Evolutionary conservation across 2,329 filamentous ascomycete species (phyloP).

Genomic region (Aspergillus pseudonomiae): DNA sequence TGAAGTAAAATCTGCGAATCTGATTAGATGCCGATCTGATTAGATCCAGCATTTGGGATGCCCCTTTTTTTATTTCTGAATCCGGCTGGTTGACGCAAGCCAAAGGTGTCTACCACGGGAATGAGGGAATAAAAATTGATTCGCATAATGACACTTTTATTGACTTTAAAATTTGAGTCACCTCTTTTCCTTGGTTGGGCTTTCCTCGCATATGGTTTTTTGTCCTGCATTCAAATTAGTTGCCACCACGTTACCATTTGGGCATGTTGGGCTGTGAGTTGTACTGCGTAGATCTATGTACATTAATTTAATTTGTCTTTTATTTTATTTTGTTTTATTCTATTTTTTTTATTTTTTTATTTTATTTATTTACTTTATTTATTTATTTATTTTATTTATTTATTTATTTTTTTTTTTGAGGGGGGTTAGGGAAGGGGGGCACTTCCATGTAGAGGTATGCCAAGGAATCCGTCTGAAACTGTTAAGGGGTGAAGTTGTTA

Average conservation of each 20-base stretch:
- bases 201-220: not conserved
- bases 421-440: not conserved
- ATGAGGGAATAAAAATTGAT: not conserved
- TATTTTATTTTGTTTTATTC: not conserved
- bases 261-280: not conserved
- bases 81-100: not conserved
- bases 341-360: no score
- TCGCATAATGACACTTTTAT: not conserved
- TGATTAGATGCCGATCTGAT: constrained; percentile 26
- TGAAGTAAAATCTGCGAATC: constrained; percentile 10
- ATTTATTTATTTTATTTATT: no score
- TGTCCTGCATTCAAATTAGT: not conserved
- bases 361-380: no score
- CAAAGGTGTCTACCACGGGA: not conserved
- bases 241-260: not conserved
- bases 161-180: not conserved
- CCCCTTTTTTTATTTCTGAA: not conserved
- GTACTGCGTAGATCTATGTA: not conserved
- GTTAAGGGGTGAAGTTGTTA: not conserved
- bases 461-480: not conserved
- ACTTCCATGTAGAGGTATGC: not conserved
- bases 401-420: not conserved
- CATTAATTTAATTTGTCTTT: not conserved
- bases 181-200: no score
- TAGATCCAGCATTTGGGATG: constrained; percentile 12